phyloP scores from a whole-genome alignment of 2,329 filamentous ascomycete species.

The Chaetomiaceae sp. region DNA sequence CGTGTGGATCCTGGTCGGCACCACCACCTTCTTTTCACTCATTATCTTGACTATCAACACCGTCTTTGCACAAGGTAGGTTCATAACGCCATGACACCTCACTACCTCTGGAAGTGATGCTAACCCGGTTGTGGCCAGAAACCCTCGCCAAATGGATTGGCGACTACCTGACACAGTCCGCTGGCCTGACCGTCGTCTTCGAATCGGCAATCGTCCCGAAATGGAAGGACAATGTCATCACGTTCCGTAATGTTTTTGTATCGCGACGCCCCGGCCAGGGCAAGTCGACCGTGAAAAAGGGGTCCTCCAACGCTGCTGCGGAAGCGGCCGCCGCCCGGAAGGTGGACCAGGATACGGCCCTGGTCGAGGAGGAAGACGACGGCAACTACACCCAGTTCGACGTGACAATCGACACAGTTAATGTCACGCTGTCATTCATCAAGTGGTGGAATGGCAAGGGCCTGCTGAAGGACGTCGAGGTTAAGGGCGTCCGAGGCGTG shows the following conservation, averaged over 20 bases:
- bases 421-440: conserved; percentile 93
- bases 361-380: conserved; percentile 59
- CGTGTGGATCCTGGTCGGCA: conserved; percentile 92
- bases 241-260: conserved; percentile 94
- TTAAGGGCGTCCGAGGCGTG: conserved; percentile 88
- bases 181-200: conserved; percentile 89
- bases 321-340: conserved; percentile 74
- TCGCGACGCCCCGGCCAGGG: conserved; percentile 82
- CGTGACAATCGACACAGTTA: conserved; percentile 87
- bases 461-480: conserved; percentile 82
- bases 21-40: conserved; percentile 93
- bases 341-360: conserved; percentile 41
- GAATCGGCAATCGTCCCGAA: conserved; percentile 96
- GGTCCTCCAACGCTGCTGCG: conserved; percentile 77
- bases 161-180: conserved; percentile 91
- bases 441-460: conserved; percentile 99
- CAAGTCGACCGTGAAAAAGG: conserved; percentile 82
- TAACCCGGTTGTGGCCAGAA: conserved; percentile 56
- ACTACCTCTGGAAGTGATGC: neutral
- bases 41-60: conserved; percentile 91
- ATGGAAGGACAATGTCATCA: conserved; percentile 93
- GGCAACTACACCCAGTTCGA: conserved; percentile 98
- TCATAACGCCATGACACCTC: too few species aligned
- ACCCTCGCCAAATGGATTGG: conserved; percentile 89
- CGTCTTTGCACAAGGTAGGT: conserved; percentile 82